These are phyloP conservation scores for Mrakia hoshinonis DNA, from an alignment of 768 basidiomycete species.

Conservation along the genomic window DNA sequence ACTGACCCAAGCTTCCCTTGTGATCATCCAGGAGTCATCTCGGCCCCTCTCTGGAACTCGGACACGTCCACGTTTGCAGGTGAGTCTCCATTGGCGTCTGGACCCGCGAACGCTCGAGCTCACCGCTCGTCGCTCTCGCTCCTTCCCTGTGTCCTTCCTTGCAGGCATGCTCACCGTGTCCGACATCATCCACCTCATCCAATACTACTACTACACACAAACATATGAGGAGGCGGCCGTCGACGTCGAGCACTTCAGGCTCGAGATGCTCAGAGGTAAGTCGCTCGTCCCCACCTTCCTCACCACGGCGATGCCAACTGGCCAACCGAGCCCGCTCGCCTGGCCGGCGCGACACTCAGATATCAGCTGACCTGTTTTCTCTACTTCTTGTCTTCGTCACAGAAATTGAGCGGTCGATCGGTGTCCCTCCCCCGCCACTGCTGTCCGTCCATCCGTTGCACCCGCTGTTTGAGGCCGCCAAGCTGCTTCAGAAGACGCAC, in stretches of 20 bases:
- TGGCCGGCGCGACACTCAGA: no score
- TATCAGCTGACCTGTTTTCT: background rate
- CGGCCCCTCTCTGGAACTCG: constrained; percentile 96
- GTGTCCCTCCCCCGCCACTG: constrained; percentile 84
- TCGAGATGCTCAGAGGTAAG: constrained; percentile 80
- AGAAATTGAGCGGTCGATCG: constrained; percentile 91
- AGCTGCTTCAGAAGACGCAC: constrained; percentile 84
- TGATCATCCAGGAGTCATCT: constrained; percentile 68
- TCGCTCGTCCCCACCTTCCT: constrained; percentile 18
- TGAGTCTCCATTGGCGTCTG: constrained; percentile 24
- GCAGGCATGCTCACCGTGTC: constrained; percentile 96
- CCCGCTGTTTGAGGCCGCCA: constrained; percentile 81
- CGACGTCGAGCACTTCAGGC: constrained; percentile 84
- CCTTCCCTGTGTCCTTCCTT: background rate
- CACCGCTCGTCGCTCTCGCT: background rate
- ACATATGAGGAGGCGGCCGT: constrained; percentile 74
- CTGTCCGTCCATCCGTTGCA: constrained; percentile 78
- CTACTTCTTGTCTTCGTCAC: background rate
- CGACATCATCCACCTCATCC: constrained; percentile 97
- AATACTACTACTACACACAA: constrained; percentile 85
- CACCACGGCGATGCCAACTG: no score
- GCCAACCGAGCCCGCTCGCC: no score
- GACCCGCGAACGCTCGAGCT: background rate
- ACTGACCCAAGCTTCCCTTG: constrained; percentile 22
- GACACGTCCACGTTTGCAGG: constrained; percentile 76